Conservation (phyloP, 495 filamentous ascomycete genomes). For the Amorphotheca resinae region DNA sequence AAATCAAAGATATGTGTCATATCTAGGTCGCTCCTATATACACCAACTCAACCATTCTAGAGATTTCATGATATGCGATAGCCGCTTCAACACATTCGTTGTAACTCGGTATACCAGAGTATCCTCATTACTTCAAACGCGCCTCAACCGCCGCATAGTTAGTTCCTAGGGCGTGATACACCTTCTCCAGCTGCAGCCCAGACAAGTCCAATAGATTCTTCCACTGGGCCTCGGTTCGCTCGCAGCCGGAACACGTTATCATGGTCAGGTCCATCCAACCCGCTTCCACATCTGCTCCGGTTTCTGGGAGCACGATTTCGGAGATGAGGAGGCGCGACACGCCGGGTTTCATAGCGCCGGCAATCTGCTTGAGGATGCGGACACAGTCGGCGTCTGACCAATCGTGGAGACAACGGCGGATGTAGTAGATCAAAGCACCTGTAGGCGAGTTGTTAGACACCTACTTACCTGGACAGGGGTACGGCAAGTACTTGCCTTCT, state of each 20-base stretch:
- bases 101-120: too few relatives aligned
- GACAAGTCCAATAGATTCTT: conserved; percentile 23
- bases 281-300: conserved; percentile 16
- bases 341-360: conserved; percentile 22
- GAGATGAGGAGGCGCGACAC: conserved; percentile 5
- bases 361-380: conserved; percentile 20
- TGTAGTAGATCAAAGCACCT: conserved; percentile 29
- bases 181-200: conserved; percentile 24
- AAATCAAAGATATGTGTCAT: too few relatives aligned
- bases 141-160: conserved; percentile 3
- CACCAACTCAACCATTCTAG: too few relatives aligned
- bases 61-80: too few relatives aligned
- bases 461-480: too few relatives aligned
- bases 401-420: conserved; percentile 25
- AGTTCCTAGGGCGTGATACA: conserved; percentile 1
- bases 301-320: conserved; percentile 6
- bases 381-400: conserved; percentile 18
- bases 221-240: conserved; percentile 33
- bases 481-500: conserved; percentile 33
- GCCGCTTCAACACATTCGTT: too few relatives aligned
- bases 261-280: conserved; percentile 28
- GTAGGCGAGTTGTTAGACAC: too few relatives aligned
- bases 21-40: too few relatives aligned
- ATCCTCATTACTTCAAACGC: conserved; percentile 2
- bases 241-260: conserved; percentile 23